Evolutionary conservation across 352 stramenopile genomes (phyloP).

Genomic region (Phytophthora brassicae): DNA sequence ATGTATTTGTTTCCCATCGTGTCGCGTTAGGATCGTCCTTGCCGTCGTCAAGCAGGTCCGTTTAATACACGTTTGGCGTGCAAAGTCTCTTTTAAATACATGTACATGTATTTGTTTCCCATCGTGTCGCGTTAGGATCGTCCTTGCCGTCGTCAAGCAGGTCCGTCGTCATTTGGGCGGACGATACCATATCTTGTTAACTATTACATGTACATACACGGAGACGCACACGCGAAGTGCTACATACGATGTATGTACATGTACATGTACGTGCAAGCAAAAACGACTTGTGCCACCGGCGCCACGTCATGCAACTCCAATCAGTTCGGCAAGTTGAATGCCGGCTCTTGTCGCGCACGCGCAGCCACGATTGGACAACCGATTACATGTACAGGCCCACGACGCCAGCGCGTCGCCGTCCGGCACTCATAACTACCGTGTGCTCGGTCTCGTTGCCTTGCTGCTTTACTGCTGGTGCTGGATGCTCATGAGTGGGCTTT

Average conservation of each 20-base stretch:
- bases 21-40: constrained; percentile 1
- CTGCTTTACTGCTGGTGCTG: too few species aligned
- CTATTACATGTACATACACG: not conserved
- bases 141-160: not conserved
- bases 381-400: constrained; percentile 7
- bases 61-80: constrained; percentile 23
- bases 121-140: constrained; percentile 6
- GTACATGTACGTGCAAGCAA: too few species aligned
- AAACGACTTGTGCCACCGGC: constrained; percentile 12
- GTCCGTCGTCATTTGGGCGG: not conserved
- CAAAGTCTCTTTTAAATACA: too few species aligned
- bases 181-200: constrained; percentile 9
- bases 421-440: too few species aligned
- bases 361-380: constrained; percentile 12
- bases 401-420: constrained; percentile 20
- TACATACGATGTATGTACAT: too few species aligned
- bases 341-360: constrained; percentile 10
- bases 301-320: too few species aligned
- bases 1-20: constrained; percentile 13
- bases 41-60: not conserved
- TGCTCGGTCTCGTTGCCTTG: too few species aligned
- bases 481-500: too few species aligned
- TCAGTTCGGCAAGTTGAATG: constrained; percentile 6
- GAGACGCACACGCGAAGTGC: constrained; percentile 11
- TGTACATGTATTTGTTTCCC: constrained; percentile 14